Conservation (phyloP, 305 asterid species). For the Rubia balearica region DNA sequence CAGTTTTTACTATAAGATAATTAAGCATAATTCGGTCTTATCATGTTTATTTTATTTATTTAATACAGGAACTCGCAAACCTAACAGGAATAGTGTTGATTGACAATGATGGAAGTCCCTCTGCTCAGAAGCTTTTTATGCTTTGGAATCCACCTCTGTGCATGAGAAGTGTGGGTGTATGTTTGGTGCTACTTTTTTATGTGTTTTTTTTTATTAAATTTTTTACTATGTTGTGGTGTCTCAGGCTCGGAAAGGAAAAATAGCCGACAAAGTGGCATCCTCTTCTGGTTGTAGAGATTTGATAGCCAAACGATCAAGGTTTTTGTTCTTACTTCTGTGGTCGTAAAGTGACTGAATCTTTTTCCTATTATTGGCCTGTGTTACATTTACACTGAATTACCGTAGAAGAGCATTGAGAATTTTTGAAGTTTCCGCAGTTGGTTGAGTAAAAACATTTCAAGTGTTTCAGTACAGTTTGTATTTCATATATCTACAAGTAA, state of each 20-base stretch:
- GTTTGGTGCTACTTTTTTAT: not conserved
- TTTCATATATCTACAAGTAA: not conserved
- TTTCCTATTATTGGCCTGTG: not conserved
- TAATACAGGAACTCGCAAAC: constrained; percentile 69
- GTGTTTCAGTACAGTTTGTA: not conserved
- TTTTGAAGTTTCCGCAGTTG: not conserved
- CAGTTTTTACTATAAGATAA: not conserved
- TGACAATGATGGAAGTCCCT: constrained; percentile 92
- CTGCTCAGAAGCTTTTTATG: constrained; percentile 69
- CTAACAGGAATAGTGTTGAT: constrained; percentile 57
- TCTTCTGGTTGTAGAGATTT: constrained; percentile 35
- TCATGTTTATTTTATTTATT: constrained; percentile 6
- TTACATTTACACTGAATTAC: not conserved
- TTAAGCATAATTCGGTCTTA: not conserved
- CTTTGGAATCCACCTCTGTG: constrained; percentile 93
- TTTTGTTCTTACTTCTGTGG: constrained; percentile 15
- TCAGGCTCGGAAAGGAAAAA: constrained; percentile 53
- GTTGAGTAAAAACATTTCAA: not conserved
- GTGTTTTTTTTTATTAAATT: not conserved
- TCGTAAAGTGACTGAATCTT: not conserved
- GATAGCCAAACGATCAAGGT: constrained; percentile 80
- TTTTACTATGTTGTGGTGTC: constrained; percentile 10
- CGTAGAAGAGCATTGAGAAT: not conserved
- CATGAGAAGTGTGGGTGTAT: constrained; percentile 52
- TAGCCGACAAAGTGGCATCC: constrained; percentile 31